Evolutionary conservation across 305 asterid species (phyloP).

Genomic region (Rubia occidens): DNA sequence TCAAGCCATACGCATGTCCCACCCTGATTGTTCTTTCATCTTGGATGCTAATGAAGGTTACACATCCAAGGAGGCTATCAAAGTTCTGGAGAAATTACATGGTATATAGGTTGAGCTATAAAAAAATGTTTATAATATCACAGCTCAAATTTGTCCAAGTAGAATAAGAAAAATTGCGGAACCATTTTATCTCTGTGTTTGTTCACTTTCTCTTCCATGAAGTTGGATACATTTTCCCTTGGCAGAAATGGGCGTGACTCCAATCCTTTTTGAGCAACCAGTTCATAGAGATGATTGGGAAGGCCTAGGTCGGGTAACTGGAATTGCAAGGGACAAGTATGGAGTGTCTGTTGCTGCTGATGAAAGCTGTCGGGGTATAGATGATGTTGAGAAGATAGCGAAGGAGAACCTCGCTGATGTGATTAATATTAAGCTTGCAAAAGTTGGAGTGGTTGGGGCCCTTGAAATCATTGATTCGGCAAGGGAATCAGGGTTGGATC

Average conservation of each 20-base stretch:
- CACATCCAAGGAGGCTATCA: conserved; percentile 63
- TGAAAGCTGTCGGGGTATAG: conserved; percentile 75
- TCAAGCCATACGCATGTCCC: conserved; percentile 64
- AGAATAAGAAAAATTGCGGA: not conserved
- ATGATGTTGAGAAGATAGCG: conserved; percentile 61
- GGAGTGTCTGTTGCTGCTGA: conserved; percentile 90
- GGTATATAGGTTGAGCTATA: conserved; percentile 30
- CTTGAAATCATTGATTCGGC: conserved; percentile 64
- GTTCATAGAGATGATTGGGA: conserved; percentile 88
- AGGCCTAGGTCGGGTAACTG: conserved; percentile 62
- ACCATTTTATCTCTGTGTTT: not conserved
- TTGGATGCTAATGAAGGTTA: conserved; percentile 93
- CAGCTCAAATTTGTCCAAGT: not conserved
- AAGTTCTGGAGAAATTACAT: conserved; percentile 59
- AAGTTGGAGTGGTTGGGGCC: conserved; percentile 79
- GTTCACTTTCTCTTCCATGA: not conserved
- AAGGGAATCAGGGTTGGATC: conserved; percentile 49
- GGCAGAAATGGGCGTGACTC: conserved; percentile 73
- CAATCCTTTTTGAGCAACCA: conserved; percentile 81
- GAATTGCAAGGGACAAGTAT: conserved; percentile 48
- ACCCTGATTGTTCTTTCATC: conserved; percentile 70
- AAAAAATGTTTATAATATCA: not conserved
- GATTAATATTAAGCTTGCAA: conserved; percentile 78
- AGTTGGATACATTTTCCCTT: not conserved
- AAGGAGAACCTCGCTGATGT: conserved; percentile 66